Percentiles rank a stretch among this genome's conserved stretches.
phyloP scores from a whole-genome alignment of 2,329 filamentous ascomycete genomes.

The Xylariaceae sp. region DNA sequence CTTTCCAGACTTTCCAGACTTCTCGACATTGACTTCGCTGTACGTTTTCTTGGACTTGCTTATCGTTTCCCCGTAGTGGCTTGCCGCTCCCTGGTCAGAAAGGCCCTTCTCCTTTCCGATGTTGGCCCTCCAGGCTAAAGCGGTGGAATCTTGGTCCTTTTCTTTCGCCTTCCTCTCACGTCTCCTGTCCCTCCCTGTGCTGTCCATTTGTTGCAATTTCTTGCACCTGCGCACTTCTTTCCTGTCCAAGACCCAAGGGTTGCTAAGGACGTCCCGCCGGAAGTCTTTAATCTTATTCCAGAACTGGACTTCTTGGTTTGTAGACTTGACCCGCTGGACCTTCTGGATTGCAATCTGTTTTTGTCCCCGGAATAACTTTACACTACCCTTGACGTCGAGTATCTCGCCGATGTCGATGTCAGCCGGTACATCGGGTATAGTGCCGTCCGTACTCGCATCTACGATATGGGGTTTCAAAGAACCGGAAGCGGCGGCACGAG shows the following conservation, averaged over 20 bases:
- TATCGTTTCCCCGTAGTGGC: slow-evolving; percentile 2
- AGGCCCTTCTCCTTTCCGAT: not conserved
- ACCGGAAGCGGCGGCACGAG: not conserved
- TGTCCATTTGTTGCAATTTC: slow-evolving; percentile 37
- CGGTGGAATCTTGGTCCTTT: slow-evolving; percentile 1
- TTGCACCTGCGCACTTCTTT: slow-evolving; percentile 47
- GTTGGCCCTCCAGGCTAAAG: not conserved
- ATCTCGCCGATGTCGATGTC: slow-evolving; percentile 46
- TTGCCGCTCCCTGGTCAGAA: not conserved
- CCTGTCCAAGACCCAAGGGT: slow-evolving; percentile 51
- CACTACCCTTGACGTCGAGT: slow-evolving; percentile 52
- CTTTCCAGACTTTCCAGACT: slow-evolving; percentile 7
- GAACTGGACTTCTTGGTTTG: slow-evolving; percentile 52
- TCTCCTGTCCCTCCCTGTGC: slow-evolving; percentile 17
- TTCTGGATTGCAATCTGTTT: slow-evolving; percentile 51
- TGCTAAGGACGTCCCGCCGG: slow-evolving; percentile 42
- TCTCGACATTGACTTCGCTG: slow-evolving; percentile 13
- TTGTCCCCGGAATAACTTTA: slow-evolving; percentile 43
- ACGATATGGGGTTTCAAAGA: not conserved
- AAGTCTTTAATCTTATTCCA: slow-evolving; percentile 55
- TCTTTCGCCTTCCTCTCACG: slow-evolving; percentile 15
- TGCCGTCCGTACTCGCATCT: no score
- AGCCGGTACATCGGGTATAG: slow-evolving; percentile 5
- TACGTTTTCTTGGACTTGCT: slow-evolving; percentile 11
- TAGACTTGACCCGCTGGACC: slow-evolving; percentile 43